Evolutionary conservation across 2,329 filamentous ascomycete species (phyloP).

Genomic region (Aspergillus flavus): DNA sequence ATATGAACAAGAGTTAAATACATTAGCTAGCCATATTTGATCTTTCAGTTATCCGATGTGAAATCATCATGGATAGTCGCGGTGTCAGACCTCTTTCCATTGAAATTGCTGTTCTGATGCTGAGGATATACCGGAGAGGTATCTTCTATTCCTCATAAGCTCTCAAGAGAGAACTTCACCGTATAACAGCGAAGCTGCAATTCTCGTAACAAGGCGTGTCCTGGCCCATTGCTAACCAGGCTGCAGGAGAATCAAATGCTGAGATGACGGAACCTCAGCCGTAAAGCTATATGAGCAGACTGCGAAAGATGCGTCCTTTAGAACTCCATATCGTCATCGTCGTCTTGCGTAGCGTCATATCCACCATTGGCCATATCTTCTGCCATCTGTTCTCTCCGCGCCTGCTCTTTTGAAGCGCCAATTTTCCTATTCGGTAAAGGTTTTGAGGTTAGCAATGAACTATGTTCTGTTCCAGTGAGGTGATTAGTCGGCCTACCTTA

Average conservation of each 20-base stretch:
- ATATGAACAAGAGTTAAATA: background rate
- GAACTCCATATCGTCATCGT: constrained; percentile 61
- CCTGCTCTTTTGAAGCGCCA: constrained; percentile 76
- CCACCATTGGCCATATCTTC: constrained; percentile 62
- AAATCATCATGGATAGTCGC: background rate
- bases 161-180: background rate
- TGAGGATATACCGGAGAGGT: background rate
- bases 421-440: constrained; percentile 61
- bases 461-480: background rate
- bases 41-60: background rate
- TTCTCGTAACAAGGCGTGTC: background rate
- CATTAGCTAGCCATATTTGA: background rate
- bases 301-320: constrained; percentile 24
- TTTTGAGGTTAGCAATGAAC: constrained; percentile 4
- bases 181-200: background rate
- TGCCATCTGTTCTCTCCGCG: constrained; percentile 73
- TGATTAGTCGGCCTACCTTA: constrained; percentile 53
- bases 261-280: background rate
- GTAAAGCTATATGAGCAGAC: background rate
- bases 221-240: background rate
- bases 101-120: background rate
- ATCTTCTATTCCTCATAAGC: background rate
- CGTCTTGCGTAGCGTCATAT: constrained; percentile 52
- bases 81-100: background rate
- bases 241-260: background rate